phyloP scores from a whole-genome alignment of 2,329 filamentous ascomycete species.

The Calonectria fujianensis region DNA sequence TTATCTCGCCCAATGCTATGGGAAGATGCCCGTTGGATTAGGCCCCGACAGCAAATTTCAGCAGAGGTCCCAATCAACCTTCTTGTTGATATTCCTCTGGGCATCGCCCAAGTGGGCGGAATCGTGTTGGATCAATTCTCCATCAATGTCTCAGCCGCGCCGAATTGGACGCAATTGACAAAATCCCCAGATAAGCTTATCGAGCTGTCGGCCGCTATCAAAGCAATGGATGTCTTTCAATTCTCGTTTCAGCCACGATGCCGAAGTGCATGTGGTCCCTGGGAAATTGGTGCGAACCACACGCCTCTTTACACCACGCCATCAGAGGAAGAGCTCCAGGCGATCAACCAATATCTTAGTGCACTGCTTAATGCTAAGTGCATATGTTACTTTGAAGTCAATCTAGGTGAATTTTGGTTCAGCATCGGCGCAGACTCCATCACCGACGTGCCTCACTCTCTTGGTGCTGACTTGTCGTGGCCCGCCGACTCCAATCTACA shows the following conservation, averaged over 20 bases:
- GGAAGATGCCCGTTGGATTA: conserved; percentile 28
- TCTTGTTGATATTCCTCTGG: conserved; percentile 4
- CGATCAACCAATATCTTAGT: conserved; percentile 19
- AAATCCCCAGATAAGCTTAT: background rate
- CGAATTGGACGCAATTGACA: background rate
- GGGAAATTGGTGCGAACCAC: background rate
- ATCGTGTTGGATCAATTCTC: background rate
- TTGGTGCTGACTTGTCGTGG: conserved; percentile 6
- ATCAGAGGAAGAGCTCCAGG: background rate
- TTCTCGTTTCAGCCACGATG: conserved; percentile 24
- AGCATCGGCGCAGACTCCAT: conserved; percentile 8
- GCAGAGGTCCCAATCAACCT: conserved; percentile 15
- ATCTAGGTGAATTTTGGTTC: conserved; percentile 16
- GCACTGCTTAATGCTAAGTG: background rate
- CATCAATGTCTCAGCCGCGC: conserved; percentile 13
- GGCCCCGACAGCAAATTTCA: background rate
- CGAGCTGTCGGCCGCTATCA: conserved; percentile 2
- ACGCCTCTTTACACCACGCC: background rate
- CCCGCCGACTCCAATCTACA: background rate
- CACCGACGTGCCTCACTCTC: background rate
- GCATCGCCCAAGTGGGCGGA: background rate
- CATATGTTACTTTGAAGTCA: background rate
- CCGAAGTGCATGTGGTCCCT: conserved; percentile 16
- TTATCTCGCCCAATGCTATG: conserved; percentile 26
- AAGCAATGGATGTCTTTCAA: conserved; percentile 6